phyloP scores from a whole-genome alignment of 495 filamentous ascomycete species.

The Penicillium subrubescens region DNA sequence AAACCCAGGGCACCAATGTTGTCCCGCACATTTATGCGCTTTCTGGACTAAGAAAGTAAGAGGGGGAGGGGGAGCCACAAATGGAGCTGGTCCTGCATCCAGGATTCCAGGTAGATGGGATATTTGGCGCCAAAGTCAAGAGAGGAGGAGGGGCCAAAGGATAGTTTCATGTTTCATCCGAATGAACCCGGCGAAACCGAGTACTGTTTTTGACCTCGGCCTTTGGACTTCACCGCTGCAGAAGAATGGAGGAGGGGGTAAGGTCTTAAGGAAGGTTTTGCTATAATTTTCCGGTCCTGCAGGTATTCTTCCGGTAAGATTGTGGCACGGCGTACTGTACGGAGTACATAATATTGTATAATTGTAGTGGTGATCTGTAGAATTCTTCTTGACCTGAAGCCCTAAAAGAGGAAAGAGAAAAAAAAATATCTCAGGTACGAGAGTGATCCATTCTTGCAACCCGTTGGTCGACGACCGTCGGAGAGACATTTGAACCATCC shows the following conservation, averaged over 20 bases:
- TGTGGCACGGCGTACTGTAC: neutral
- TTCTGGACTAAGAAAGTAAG: neutral
- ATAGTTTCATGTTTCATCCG: slow-evolving; percentile 6
- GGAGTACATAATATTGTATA: neutral
- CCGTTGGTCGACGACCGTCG: neutral
- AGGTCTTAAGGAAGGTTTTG: slow-evolving; percentile 4
- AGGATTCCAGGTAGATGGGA: neutral
- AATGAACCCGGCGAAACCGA: neutral
- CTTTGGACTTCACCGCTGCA: slow-evolving; percentile 3
- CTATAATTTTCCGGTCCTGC: neutral
- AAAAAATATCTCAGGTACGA: neutral
- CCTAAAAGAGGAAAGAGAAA: neutral
- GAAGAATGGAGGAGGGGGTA: neutral
- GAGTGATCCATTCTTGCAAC: neutral
- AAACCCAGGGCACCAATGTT: neutral
- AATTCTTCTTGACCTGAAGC: neutral
- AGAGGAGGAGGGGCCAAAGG: neutral
- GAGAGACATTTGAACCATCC: neutral
- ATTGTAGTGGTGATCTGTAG: neutral
- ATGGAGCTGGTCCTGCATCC: neutral
- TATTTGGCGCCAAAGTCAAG: neutral
- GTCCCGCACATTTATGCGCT: neutral
- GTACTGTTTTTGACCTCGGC: neutral
- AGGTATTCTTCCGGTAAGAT: slow-evolving; percentile 1
- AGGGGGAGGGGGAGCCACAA: neutral